Conservation (phyloP, 495 filamentous ascomycete genomes). For the Daldinia concentrica region DNA sequence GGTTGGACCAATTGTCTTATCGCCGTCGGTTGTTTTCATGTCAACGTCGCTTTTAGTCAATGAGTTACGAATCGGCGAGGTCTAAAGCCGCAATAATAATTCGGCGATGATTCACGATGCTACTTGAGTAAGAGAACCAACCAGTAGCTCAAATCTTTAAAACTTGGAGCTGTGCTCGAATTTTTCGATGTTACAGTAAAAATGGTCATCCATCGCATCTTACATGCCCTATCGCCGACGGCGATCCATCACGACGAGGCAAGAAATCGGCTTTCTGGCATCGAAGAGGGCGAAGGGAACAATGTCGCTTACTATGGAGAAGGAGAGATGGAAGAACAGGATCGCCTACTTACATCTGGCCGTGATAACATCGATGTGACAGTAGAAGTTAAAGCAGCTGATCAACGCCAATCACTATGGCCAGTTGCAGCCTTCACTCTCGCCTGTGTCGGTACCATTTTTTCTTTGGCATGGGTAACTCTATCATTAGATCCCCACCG, state of each 20-base stretch:
- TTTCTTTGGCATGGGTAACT: constrained; percentile 22
- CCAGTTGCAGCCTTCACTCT: constrained; percentile 4
- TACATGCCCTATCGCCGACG: constrained; percentile 29
- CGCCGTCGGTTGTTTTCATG: background rate
- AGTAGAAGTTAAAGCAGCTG: background rate
- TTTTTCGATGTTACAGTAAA: constrained; percentile 16
- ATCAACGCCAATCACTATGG: constrained; percentile 18
- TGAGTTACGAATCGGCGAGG: constrained; percentile 4
- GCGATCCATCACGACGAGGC: constrained; percentile 8
- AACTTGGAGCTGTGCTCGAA: background rate
- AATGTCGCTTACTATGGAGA: background rate
- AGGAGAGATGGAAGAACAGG: constrained; percentile 3
- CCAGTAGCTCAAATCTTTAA: background rate
- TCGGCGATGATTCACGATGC: constrained; percentile 3
- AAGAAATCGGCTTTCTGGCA: background rate
- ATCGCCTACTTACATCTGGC: constrained; percentile 11
- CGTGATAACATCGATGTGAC: constrained; percentile 2
- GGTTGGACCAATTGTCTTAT: constrained; percentile 18
- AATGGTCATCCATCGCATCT: constrained; percentile 16
- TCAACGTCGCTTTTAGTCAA: constrained; percentile 4
- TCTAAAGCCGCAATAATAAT: constrained; percentile 10
- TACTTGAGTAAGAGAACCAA: background rate
- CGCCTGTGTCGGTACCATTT: constrained; percentile 25
- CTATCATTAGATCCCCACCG: constrained; percentile 17
- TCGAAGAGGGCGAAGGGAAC: background rate